Base-by-base conservation (phyloP, 2,329 filamentous ascomycete genomes). In the Ophiostoma quercus region DNA sequence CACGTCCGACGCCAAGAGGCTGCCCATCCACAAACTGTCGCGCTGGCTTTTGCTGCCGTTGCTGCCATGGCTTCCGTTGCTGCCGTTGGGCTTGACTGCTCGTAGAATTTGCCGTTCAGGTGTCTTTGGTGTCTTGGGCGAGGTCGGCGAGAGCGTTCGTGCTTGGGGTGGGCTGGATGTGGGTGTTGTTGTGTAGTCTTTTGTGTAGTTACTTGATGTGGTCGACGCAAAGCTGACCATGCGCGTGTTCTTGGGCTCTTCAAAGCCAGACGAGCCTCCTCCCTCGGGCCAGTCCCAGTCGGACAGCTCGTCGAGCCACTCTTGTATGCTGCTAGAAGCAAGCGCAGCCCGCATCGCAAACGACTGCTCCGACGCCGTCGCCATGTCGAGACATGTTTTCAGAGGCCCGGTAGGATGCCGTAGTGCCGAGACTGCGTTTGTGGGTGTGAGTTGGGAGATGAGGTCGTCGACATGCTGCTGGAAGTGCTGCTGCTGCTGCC, bases 301-400 rank as follows among this genome's bases (percentile, higher is more conserved):
- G 63, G 81, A 80, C 54, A 95, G 82, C 80, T 95, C 92, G n/a
- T 86, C 82, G 34, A 91, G 83, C 91, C 92, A 95, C 75, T 87
- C 84, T 77, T 89, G 85, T 72, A 95, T 87, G 73, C 86, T 88
- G 74, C 89, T 87, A 14, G 90, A 90, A 19, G 90, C 88, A 72
- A 88, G 79, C 60, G 91, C 91, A 62, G 90, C 88, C 72, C 87
- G 85, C 75, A 89, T 82, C 60, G 89, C 90, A 77, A 94, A 88
- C 19, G 90, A 88, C 74, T 89, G 87, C 78, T 94, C 90, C 32
- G 85, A 80, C 3, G 83, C 79, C 1, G 89, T 88, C 19, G 89
- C 87, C 47, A 81, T 82, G 71, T 88, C 85, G 71, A 92, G 84
- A 76, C 88, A 90, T 66, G 79, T 76, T 75, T 84, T 84, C 22